These are phyloP conservation scores for Macadamia integrifolia DNA, from an alignment of 164 flowering plant genomes.

Conservation along the genomic window DNA sequence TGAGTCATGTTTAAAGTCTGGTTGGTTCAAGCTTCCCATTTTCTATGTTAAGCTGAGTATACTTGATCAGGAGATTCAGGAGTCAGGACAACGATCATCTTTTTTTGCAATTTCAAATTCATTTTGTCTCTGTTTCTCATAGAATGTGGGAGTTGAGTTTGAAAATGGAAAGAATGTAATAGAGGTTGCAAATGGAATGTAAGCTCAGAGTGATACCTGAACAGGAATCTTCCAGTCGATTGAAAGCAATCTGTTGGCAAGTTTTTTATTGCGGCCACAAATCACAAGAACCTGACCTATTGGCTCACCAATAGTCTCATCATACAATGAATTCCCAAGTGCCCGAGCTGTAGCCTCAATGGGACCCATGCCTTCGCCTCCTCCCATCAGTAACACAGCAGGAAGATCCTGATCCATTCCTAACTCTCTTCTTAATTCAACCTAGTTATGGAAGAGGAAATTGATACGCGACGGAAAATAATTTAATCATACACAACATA, in stretches of 20 bases:
- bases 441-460: constrained; percentile 29
- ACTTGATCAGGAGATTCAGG: too few relatives aligned
- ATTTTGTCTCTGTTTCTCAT: background rate
- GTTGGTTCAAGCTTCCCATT: too few relatives aligned
- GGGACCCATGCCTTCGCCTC: constrained; percentile 99
- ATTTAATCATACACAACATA: background rate
- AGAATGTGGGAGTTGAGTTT: background rate
- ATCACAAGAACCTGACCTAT: constrained; percentile 86
- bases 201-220: constrained; percentile 43
- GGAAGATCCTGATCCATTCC: constrained; percentile 94
- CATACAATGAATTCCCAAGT: constrained; percentile 68
- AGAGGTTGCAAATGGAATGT: background rate
- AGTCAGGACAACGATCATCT: too few relatives aligned
- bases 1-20: too few relatives aligned
- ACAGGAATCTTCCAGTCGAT: constrained; percentile 90
- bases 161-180: background rate
- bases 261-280: constrained; percentile 93
- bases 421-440: constrained; percentile 64
- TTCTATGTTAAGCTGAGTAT: too few relatives aligned
- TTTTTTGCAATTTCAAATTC: too few relatives aligned
- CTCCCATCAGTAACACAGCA: constrained; percentile 94
- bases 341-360: constrained; percentile 94
- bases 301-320: constrained; percentile 66
- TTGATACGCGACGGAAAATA: background rate
- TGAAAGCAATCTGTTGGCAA: constrained; percentile 52